Percentiles rank a stretch among this genome's conserved stretches.
These are phyloP conservation scores for Rhipidocladum racemiflorum DNA, from an alignment of 176 grass and related monocot species.

Conservation along the genomic window DNA sequence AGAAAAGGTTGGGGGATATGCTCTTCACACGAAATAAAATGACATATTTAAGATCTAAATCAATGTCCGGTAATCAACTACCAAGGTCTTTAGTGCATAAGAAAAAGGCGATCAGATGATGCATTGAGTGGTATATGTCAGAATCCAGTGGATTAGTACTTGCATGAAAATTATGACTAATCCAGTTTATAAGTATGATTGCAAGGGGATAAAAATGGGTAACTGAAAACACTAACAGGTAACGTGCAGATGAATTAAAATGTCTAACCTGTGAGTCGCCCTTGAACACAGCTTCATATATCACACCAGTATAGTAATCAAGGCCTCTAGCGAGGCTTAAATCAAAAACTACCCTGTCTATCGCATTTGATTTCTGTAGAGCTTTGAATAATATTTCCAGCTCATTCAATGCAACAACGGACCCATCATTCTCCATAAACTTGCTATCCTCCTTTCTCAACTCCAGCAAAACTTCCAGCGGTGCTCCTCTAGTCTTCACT, in stretches of 20 bases:
- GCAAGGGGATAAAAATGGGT: neutral
- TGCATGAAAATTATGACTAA: neutral
- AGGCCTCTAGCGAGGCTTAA: slow-evolving; percentile 96
- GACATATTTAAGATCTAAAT: neutral
- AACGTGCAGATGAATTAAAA: neutral
- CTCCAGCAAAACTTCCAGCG: slow-evolving; percentile 71
- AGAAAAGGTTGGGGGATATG: neutral
- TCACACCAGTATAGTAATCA: slow-evolving; percentile 98
- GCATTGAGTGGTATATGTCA: neutral
- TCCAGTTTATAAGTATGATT: neutral
- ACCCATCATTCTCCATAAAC: slow-evolving; percentile 68
- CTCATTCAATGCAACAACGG: slow-evolving; percentile 76
- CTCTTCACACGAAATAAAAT: neutral
- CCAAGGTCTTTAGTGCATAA: neutral
- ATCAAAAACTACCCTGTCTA: slow-evolving; percentile 79
- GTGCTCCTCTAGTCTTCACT: slow-evolving; percentile 74
- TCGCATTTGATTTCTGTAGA: slow-evolving; percentile 77
- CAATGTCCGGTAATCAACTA: neutral
- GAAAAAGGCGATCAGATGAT: neutral
- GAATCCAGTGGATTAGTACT: neutral
- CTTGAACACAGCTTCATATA: slow-evolving; percentile 98
- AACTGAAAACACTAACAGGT: neutral
- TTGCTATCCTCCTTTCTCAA: slow-evolving; percentile 69
- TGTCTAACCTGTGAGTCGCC: slow-evolving; percentile 68
- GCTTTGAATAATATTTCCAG: slow-evolving; percentile 83